phyloP scores from a whole-genome alignment of 208 protist genomes.

The Wallacemonas rigidus region DNA sequence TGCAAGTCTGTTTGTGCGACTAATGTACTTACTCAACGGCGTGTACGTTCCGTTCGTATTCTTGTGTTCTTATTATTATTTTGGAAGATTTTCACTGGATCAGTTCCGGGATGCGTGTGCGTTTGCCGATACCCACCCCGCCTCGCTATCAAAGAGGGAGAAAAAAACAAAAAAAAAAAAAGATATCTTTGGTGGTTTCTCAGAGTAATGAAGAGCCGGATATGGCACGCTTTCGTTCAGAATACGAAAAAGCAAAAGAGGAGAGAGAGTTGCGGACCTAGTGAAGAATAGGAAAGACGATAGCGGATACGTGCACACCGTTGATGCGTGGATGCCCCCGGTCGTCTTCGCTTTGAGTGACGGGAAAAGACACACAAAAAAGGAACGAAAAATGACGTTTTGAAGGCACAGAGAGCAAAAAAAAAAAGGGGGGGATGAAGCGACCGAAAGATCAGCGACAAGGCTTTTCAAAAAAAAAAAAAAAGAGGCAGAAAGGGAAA shows the following conservation, averaged over 20 bases:
- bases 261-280: neutral
- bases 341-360: no score
- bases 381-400: neutral
- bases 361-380: neutral
- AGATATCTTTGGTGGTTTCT: neutral
- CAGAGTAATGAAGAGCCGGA: neutral
- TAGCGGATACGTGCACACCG: no score
- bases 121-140: no score
- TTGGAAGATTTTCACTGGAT: no score
- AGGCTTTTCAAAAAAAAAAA: slow-evolving; percentile 12
- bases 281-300: neutral
- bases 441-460: no score
- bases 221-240: neutral
- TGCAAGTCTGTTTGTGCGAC: neutral
- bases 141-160: no score
- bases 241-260: slow-evolving; percentile 16
- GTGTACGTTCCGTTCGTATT: neutral
- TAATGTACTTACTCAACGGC: no score
- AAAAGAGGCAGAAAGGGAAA: neutral
- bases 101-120: no score
- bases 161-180: neutral
- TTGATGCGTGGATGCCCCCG: no score
- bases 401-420: neutral
- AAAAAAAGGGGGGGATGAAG: neutral
- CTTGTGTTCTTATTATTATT: neutral